Evolutionary conservation across 2,329 filamentous ascomycete genomes (phyloP).

Genomic region (Ceratocystis ficicola): DNA sequence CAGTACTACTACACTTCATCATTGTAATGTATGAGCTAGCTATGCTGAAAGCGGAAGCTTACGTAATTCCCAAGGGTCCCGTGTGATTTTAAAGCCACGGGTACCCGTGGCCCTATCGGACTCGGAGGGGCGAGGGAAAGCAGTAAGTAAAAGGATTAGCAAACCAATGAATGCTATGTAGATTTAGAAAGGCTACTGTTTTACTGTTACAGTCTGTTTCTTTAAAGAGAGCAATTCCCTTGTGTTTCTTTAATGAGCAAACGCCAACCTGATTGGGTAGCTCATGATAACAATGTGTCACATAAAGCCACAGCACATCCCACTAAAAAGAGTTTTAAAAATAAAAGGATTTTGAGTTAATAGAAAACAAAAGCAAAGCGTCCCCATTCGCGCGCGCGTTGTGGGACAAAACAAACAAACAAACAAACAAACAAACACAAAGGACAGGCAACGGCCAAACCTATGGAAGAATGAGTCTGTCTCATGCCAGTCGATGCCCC

Average conservation of each 20-base stretch:
- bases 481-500: background rate
- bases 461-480: conserved; percentile 9
- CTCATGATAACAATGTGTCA: background rate
- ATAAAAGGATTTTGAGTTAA: background rate
- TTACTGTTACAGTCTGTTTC: background rate
- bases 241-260: background rate
- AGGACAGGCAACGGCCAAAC: background rate
- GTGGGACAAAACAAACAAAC: background rate
- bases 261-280: background rate
- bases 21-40: too few species aligned
- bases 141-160: background rate
- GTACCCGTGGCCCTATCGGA: too few species aligned
- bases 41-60: too few species aligned
- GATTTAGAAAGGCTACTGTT: background rate
- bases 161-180: background rate
- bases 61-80: too few species aligned
- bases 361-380: conserved; percentile 4
- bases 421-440: background rate
- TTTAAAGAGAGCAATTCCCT: background rate
- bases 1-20: too few species aligned
- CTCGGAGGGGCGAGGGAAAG: background rate
- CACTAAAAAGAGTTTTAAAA: background rate
- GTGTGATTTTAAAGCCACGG: too few species aligned
- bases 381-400: background rate
- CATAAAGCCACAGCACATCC: background rate